A percentile compares a stretch with the other conserved stretches of the same genome.
Conservation (phyloP, 1,139 yeast species). For the Yarrowia galli region DNA sequence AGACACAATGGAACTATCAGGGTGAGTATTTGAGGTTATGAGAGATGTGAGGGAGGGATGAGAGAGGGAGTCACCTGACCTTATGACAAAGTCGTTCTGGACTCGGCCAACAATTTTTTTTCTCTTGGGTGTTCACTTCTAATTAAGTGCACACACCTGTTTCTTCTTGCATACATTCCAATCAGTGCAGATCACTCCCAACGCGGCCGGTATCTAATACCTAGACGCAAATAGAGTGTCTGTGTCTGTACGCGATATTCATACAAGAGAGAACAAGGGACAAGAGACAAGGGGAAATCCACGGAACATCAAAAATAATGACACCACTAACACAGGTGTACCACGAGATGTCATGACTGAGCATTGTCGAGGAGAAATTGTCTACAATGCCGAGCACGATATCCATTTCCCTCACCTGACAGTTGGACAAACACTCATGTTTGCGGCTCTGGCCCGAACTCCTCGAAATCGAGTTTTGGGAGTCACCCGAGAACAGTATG, state of each 20-base stretch:
- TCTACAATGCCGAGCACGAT: constrained; percentile 76
- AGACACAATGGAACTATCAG: constrained; percentile 52
- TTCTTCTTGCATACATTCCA: constrained; percentile 10
- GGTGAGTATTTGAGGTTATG: constrained; percentile 25
- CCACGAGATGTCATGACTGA: constrained; percentile 57
- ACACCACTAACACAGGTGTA: constrained; percentile 52
- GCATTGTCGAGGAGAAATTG: constrained; percentile 71
- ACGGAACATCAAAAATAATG: background rate
- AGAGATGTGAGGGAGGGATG: background rate
- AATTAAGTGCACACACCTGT: background rate
- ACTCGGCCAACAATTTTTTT: too few relatives aligned
- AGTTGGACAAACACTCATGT: constrained; percentile 73
- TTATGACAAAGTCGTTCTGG: too few relatives aligned
- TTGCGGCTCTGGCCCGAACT: constrained; percentile 69
- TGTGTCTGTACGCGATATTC: background rate
- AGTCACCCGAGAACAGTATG: constrained; percentile 63
- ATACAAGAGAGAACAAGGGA: background rate
- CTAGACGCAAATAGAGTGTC: background rate
- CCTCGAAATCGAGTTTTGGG: constrained; percentile 71
- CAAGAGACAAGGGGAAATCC: background rate
- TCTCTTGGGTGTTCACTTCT: background rate
- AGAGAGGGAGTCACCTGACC: too few relatives aligned
- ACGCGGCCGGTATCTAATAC: constrained; percentile 8
- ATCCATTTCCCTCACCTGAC: constrained; percentile 75
- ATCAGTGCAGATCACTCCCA: constrained; percentile 35